phyloP scores from a whole-genome alignment of 1,139 yeast genomes.

The Suhomyces maxii region DNA sequence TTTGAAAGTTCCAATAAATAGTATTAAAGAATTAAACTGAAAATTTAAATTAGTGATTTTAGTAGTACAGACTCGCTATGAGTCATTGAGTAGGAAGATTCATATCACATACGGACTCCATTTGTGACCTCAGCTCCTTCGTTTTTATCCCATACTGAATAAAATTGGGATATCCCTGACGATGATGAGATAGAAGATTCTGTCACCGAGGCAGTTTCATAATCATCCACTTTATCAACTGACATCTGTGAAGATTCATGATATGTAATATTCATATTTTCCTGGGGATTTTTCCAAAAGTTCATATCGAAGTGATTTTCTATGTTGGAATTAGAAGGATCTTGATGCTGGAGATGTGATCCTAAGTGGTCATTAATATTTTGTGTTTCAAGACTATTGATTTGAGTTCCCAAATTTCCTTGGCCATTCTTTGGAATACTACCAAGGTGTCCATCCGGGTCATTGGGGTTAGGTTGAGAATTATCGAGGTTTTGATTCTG shows the following conservation, averaged over 20 bases:
- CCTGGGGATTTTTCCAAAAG: neutral
- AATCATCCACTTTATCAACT: neutral
- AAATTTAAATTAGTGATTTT: too few species aligned
- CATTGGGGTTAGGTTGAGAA: neutral
- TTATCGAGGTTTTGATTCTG: neutral
- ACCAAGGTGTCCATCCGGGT: too few species aligned
- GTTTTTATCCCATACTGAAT: neutral
- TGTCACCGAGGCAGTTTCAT: neutral
- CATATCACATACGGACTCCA: neutral
- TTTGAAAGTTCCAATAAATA: too few species aligned
- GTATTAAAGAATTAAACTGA: too few species aligned
- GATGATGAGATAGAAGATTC: neutral
- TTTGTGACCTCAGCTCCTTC: neutral
- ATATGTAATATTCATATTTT: neutral
- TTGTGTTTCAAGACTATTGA: too few species aligned
- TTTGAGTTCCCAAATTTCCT: neutral
- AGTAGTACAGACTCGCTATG: too few species aligned
- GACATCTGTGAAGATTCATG: neutral
- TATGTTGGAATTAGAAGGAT: neutral
- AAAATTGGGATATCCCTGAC: neutral
- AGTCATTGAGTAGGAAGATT: too few species aligned
- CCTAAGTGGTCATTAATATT: too few species aligned
- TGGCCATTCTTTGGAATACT: neutral
- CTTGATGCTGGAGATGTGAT: neutral
- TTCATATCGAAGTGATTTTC: neutral